Conservation (phyloP, 2,329 filamentous ascomycete genomes). For the Penicillium digitatum region DNA sequence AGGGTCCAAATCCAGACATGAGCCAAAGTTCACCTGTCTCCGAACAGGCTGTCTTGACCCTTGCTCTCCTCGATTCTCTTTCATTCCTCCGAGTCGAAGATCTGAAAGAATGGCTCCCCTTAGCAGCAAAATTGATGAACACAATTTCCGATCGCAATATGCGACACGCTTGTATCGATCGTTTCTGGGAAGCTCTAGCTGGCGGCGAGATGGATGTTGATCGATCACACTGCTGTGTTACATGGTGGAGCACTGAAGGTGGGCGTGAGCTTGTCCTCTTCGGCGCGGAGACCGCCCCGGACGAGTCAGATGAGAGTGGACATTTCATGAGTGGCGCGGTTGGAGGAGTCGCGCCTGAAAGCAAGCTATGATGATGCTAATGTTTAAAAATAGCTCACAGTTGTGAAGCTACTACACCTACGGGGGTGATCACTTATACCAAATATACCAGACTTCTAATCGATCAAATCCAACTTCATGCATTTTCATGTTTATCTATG, state of each 20-base stretch:
- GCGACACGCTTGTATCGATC: slow-evolving; percentile 61
- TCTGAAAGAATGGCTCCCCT: slow-evolving; percentile 75
- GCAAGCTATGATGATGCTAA: slow-evolving; percentile 46
- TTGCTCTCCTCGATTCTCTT: slow-evolving; percentile 75
- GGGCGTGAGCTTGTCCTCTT: slow-evolving; percentile 56
- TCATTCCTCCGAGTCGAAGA: slow-evolving; percentile 66
- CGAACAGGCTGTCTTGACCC: slow-evolving; percentile 70
- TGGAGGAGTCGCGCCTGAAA: slow-evolving; percentile 36
- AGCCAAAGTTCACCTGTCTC: slow-evolving; percentile 47
- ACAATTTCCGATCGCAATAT: slow-evolving; percentile 59
- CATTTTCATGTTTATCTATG: not conserved
- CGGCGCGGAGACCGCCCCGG: slow-evolving; percentile 31
- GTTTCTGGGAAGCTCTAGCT: slow-evolving; percentile 75
- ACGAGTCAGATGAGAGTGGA: slow-evolving; percentile 28
- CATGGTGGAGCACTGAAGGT: slow-evolving; percentile 75
- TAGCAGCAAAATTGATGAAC: slow-evolving; percentile 65
- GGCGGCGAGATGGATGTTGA: slow-evolving; percentile 87
- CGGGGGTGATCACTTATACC: slow-evolving; percentile 7
- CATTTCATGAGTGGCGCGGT: slow-evolving; percentile 56
- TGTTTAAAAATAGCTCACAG: not conserved
- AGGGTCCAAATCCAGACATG: slow-evolving; percentile 33
- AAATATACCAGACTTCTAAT: slow-evolving; percentile 9
- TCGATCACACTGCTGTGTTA: slow-evolving; percentile 70
- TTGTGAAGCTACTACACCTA: slow-evolving; percentile 1
- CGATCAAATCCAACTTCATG: not conserved